Base-by-base conservation (phyloP, 192 early-diverging fungal genomes). In the Backusella australiensis region DNA sequence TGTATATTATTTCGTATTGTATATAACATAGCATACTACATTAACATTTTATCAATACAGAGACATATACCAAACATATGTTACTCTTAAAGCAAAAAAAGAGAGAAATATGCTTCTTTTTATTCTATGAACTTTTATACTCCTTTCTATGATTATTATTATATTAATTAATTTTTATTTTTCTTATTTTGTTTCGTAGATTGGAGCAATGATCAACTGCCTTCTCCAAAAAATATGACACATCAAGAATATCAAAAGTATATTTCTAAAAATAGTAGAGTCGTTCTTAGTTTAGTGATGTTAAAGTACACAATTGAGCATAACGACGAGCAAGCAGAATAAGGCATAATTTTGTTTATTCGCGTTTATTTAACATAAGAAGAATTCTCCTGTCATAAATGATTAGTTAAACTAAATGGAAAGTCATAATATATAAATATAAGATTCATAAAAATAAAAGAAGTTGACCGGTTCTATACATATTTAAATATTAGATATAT, bases 341-440 rank as follows among this genome's bases (percentile, higher is more conserved):
- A 63, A 11, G 23, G 56, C 56, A 63, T 63, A 63, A 26, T 14
- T 63, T 49, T 29, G 56, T 63, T 63, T 63, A 63, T 63, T 63
- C 56, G 26, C 56, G 56, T 63, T 63, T 63, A 63, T 63, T 63
- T 26, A 63, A 29, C 56, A 63, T 63, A 63, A 63, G 26, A 63
- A 63, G 11, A 63, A 63, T 63, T 63, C 56, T 63, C 53, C 23
- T 63, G 56, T 63, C 56, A 63, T 63, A 63, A 29, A 26, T 26
- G 2, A 26, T 12, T 29, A 23, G 11, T 63, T 63, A 9, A 63
- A 14, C 56, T 23, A 63, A 63, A 29, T 26, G 9, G 23, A 63
- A 59, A 14, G 4, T 29, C 23, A 63, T 63, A 26, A 14, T 49
- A 49, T 19, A 49, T 49, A 49, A 19, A 49, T 49, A 6, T 7